A percentile compares a stretch with the other conserved stretches of the same genome.
These are phyloP conservation scores for Vigna reflexopilosa DNA, from an alignment of 306 rosid species.

Conservation along the genomic window DNA sequence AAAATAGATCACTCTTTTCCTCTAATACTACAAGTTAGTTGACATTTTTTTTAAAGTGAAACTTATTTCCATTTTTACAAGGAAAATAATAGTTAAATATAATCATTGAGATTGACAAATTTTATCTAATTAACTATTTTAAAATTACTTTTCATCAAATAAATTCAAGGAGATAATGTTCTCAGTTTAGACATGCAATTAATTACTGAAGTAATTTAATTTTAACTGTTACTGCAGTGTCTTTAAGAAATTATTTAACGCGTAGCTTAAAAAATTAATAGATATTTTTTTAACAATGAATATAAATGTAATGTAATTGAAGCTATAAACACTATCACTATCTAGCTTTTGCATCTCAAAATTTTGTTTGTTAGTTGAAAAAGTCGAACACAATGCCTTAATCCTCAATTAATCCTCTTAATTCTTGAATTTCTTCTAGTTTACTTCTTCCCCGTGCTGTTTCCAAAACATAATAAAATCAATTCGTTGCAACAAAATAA, in stretches of 20 bases:
- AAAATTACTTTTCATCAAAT: no score
- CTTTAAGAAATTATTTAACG: no score
- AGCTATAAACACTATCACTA: not conserved
- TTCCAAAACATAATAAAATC: not conserved
- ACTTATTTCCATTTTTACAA: not conserved
- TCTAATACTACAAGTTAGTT: not conserved
- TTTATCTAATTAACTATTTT: not conserved
- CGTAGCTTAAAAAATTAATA: no score
- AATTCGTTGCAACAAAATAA: not conserved
- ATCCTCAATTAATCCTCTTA: not conserved
- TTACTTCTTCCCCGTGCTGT: slow-evolving; percentile 2
- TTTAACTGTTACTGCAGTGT: no score
- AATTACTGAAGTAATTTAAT: no score
- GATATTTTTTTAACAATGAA: no score
- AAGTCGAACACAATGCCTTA: not conserved
- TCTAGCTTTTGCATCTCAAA: not conserved
- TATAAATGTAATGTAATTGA: slow-evolving; percentile 8
- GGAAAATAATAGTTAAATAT: not conserved
- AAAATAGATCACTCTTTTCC: not conserved
- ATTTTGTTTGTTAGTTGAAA: not conserved
- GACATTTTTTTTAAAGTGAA: not conserved
- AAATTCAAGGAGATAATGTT: no score
- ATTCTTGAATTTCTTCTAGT: not conserved
- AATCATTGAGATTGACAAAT: not conserved
- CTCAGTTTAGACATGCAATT: no score